A percentile compares a stretch with the other conserved stretches of the same genome.
These are phyloP conservation scores for Phaffomyces thermotolerans DNA, from an alignment of 805 yeast species.

Conservation along the genomic window DNA sequence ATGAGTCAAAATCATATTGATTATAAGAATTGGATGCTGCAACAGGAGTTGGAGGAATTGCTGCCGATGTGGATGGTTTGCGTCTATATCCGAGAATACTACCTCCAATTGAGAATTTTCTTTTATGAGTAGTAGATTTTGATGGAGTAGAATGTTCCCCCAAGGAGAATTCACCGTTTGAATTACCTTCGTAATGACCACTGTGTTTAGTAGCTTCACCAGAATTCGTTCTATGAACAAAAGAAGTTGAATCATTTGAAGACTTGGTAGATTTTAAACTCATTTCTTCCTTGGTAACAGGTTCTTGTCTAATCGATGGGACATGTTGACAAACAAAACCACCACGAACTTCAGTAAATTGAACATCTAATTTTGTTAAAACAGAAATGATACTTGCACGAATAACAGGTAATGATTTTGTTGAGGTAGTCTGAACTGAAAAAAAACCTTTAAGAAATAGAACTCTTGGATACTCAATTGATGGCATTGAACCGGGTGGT, in stretches of 20 bases:
- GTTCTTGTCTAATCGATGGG: constrained; percentile 33
- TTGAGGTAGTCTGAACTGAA: constrained; percentile 90
- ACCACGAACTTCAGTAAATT: constrained; percentile 84
- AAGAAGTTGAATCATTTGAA: constrained; percentile 11
- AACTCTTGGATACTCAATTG: constrained; percentile 88
- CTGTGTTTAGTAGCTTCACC: constrained; percentile 9
- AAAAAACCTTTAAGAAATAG: constrained; percentile 88
- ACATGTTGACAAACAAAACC: constrained; percentile 81
- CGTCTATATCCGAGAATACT: constrained; percentile 45
- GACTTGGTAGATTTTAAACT: constrained; percentile 10
- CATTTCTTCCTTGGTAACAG: constrained; percentile 1
- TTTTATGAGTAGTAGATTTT: too few species aligned
- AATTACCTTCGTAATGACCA: constrained; percentile 13
- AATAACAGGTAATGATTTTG: constrained; percentile 83
- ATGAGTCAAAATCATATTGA: constrained; percentile 31
- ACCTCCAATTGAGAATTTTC: constrained; percentile 55
- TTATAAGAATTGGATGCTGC: constrained; percentile 31
- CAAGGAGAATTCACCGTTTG: constrained; percentile 3
- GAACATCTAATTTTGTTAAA: constrained; percentile 67
- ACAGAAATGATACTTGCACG: constrained; percentile 78
- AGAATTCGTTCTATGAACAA: constrained; percentile 9
- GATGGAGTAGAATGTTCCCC: too few species aligned
- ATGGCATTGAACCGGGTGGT: constrained; percentile 78
- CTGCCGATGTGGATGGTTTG: constrained; percentile 30
- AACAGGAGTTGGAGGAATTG: constrained; percentile 50